Base-by-base conservation (phyloP, 495 filamentous ascomycete species). In the Trichoderma virens region DNA sequence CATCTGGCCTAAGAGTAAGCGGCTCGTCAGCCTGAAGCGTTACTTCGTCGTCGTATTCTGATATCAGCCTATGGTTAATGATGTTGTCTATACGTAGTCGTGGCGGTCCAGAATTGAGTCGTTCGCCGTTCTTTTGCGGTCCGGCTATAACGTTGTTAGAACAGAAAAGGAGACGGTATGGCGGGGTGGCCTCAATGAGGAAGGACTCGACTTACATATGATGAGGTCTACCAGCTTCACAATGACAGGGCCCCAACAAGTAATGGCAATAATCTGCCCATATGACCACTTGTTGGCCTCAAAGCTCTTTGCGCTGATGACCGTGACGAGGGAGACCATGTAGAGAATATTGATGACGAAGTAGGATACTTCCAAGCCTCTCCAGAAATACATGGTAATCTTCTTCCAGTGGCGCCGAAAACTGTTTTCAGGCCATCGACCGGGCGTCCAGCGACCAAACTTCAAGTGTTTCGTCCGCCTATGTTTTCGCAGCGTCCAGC, bases 251-350 rank as follows among this genome's bases (percentile, higher is more conserved):
- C 60, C 60, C 60, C 60, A 62, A 38, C 31, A 32, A 20, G 60
- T 62, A 7, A 62, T 62, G 31, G 60, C 60, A 41, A 62, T 62
- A 25, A 62, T 62, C 32, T 62, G 60, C 32, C 60, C 60, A 62
- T 62, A 62, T 5, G 60, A 62, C 60, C 60, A 62, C 32, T 38
- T 32, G 11, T 39, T 62, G 2, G 60, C 23, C 60, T 35, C 60
- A 41, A 62, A 62, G 60, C 60, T 62, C 6, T 62, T 38, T 7
- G 35, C 60, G 23, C 18, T 62, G 20, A 62, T 62, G 32, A 62
- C 34, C 3, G 11, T 35, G 14, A 62, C 35, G 8, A 62, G 60
- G 2, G 60, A 62, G 5, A 62, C 32, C 60, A 62, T 35, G 32
- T 62, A 62, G 23, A 62, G 20, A 14, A 62, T 62, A 27, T 62